Base-by-base conservation (phyloP, 345 rosid genomes). In the Garcia nutans region DNA sequence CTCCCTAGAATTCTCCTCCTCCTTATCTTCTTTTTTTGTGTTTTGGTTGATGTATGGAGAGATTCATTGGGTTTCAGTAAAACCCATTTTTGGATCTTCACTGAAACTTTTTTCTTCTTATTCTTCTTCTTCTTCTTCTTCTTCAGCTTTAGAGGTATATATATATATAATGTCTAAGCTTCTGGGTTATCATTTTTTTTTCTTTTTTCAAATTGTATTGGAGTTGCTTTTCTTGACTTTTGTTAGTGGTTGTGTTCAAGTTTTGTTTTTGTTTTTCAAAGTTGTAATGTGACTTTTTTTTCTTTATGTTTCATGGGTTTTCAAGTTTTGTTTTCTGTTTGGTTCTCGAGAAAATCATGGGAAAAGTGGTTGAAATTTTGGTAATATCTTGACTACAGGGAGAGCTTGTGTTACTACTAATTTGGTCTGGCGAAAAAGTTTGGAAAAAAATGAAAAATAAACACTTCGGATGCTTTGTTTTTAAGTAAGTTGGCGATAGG, bases 261-360 rank as follows among this genome's bases (percentile, higher is more conserved):
- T 20, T 75, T 19, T 59, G 57, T 69, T 68, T 77, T 76, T 60
- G 56, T 42, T 71, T 69, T 37, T 54, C 17, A 8, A 26, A 28
- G 24, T 68, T 82, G 73, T 78, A 65, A 56, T 78, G 76, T 66
- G 28, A 20, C n/a, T 28, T 17, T 17, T 56, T 45, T 45, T 2
- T 64, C n/a, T 42, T 56, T 50, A 2, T 33, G 50, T 42, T 65
- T 65, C 16, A 7, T 17, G 15, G 2, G 5, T 44, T 42, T 26
- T 54, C 1, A 7, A 33, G 20, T 54, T 42, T 44, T 8, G 1
- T 59, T 24, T 49, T 58, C 60, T 77, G 78, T 76, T 72, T 81
- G 80, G 49, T 79, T 76, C 60, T 72, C 65, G 76, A 59, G 78
- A 76, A 82, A 81, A 78, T 69, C 68, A 44, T 75, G 74, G 52